A percentile compares a stretch with the other conserved stretches of the same genome.
phyloP scores from a whole-genome alignment of 108 stramenopile species.

The Hondaea fermentalgiana region DNA sequence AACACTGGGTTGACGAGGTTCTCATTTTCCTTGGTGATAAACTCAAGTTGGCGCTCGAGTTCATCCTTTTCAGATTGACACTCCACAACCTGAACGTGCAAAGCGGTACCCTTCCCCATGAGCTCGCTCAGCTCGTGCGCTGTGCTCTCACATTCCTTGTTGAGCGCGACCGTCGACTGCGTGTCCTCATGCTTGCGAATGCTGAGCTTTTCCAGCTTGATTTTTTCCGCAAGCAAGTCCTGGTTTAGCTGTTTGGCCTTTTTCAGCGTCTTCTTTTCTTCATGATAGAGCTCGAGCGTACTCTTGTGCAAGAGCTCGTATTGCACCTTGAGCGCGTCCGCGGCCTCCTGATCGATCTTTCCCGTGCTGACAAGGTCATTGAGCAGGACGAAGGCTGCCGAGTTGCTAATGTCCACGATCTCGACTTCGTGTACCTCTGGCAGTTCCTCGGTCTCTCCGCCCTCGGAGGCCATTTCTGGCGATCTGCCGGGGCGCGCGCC shows the following conservation, averaged over 20 bases:
- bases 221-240: constrained; percentile 44
- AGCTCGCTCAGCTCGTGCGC: constrained; percentile 29
- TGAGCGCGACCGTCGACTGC: not conserved
- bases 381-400: not conserved
- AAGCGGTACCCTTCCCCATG: constrained; percentile 21
- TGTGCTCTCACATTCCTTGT: not conserved
- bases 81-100: constrained; percentile 26
- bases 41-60: constrained; percentile 18
- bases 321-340: not conserved
- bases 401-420: constrained; percentile 2
- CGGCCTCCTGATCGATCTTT: not conserved
- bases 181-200: constrained; percentile 19
- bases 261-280: constrained; percentile 25
- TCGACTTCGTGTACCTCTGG: not conserved
- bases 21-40: constrained; percentile 37
- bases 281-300: not conserved
- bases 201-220: constrained; percentile 38
- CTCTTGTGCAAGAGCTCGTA: not conserved
- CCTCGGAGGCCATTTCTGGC: too few species aligned
- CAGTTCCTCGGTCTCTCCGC: too few species aligned
- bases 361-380: not conserved
- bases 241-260: constrained; percentile 35
- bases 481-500: too few species aligned
- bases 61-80: constrained; percentile 12
- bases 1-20: constrained; percentile 40